Evolutionary conservation across 495 filamentous ascomycete species (phyloP), one percentile per base, ranked within the genome.

Genomic region (Tetracladium setigerum): DNA sequence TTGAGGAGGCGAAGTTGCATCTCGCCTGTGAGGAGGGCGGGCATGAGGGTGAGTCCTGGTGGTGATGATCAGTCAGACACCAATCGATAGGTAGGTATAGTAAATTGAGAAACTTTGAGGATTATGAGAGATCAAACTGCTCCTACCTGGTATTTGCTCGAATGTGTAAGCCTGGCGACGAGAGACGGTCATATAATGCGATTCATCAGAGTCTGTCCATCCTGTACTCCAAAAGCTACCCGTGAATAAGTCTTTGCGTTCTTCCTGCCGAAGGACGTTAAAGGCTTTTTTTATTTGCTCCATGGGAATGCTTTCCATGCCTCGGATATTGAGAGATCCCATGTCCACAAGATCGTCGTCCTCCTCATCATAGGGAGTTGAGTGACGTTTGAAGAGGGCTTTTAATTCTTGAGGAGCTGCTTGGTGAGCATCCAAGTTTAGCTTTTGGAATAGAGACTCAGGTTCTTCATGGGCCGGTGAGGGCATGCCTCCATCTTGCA

Each of bases 31-130:
- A 95, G 65, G 0, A 95, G 61, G 9, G 74, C 73, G 44, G 90
- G 89, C 17, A 87, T 67, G 49, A 95, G 76, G 30, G 80, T 70
- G 10, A 96, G 73, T 44, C 86, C 87, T 94, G 32, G 27, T 5
- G 13, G 4, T 27, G 3, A 3, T 27, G 7, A 27, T 27, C 10
- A 36, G 39, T 50, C 34, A 50, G 47, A 55, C 14, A 34, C 13
- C 17, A 30, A 44, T 17, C 22, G 7, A 3, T 27, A 27, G 3
- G 5, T 17, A 37, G 16, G 2, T 2, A 14, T 2, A 14, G n/a
- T 5, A 9, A 17, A 37, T 14, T 17, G 34, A 37, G 9, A 10
- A 57, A 30, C 18, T 30, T 11, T 32, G 38, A 15, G 42, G 32
- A 37, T 16, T 30, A 33, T 30, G 39, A 34, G 41, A 27, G 22